Evolutionary conservation across 2,329 filamentous ascomycete genomes (phyloP).

Genomic region (Cytospora mali): DNA sequence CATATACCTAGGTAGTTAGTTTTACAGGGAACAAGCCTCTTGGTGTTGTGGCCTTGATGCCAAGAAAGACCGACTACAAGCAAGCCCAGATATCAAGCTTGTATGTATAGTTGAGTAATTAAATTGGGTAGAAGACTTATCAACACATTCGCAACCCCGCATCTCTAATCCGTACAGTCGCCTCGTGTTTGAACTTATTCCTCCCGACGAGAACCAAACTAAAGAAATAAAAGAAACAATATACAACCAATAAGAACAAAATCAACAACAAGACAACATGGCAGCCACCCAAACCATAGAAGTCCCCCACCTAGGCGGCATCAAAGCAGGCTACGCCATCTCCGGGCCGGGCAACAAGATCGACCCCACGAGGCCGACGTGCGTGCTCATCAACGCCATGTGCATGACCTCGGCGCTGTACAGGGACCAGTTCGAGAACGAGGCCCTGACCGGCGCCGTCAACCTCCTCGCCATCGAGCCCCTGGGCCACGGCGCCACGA

Average conservation of each 20-base stretch:
- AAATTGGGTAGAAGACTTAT: too few species aligned
- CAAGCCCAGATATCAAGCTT: too few species aligned
- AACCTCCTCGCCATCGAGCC: slow-evolving; percentile 57
- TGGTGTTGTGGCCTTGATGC: not conserved
- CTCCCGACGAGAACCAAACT: too few species aligned
- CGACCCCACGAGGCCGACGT: slow-evolving; percentile 54
- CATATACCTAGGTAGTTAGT: not conserved
- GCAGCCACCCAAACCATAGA: slow-evolving; percentile 45
- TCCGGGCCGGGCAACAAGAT: slow-evolving; percentile 33
- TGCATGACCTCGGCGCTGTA: slow-evolving; percentile 52
- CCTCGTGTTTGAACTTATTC: too few species aligned
- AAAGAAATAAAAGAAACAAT: not conserved
- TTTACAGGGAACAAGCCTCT: too few species aligned
- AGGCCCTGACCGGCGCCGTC: slow-evolving; percentile 42
- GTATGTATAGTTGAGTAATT: too few species aligned
- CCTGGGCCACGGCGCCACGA: slow-evolving; percentile 54
- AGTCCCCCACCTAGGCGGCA: slow-evolving; percentile 52
- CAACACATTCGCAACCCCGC: too few species aligned
- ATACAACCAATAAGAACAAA: not conserved
- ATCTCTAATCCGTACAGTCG: too few species aligned
- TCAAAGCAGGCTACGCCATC: slow-evolving; percentile 45
- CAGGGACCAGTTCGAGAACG: slow-evolving; percentile 46
- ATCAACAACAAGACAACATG: slow-evolving; percentile 27
- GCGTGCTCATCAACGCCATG: slow-evolving; percentile 56
- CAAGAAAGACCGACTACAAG: too few species aligned